These are phyloP conservation scores for Tritrichomonas musculus DNA, from an alignment of 208 protist species.

Conservation along the genomic window DNA sequence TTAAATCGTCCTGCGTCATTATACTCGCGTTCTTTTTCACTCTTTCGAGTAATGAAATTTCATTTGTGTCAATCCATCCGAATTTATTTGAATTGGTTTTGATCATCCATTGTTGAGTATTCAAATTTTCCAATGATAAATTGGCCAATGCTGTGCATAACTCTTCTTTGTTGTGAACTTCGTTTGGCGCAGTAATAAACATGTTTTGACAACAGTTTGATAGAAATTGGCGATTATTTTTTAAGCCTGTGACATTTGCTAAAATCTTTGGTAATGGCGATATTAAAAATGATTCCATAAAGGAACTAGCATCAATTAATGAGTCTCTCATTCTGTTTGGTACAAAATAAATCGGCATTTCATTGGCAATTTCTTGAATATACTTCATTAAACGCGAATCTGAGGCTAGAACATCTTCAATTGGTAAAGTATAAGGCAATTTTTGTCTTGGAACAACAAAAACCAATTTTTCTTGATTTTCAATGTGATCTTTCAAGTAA, in stretches of 20 bases:
- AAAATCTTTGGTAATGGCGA: neutral
- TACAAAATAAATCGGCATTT: neutral
- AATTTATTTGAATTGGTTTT: neutral
- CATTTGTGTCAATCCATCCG: neutral
- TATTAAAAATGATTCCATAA: neutral
- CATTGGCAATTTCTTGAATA: neutral
- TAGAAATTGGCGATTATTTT: neutral
- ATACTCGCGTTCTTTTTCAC: neutral
- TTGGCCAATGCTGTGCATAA: neutral
- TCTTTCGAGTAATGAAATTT: neutral
- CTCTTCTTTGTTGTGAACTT: neutral
- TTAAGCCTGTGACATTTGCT: too few species aligned
- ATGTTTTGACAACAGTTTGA: neutral
- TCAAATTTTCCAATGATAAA: neutral
- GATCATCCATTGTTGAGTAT: neutral
- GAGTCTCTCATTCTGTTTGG: neutral
- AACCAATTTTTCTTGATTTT: neutral
- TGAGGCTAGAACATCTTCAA: neutral
- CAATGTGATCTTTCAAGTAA: neutral
- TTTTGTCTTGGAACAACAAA: neutral
- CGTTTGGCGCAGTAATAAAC: neutral
- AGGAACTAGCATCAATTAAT: neutral
- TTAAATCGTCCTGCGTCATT: neutral
- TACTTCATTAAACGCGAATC: neutral
- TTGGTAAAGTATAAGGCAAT: neutral